Percentiles rank a stretch among this genome's conserved stretches.
phyloP scores from a whole-genome alignment of 805 yeast species.

The Brettanomyces sp. region DNA sequence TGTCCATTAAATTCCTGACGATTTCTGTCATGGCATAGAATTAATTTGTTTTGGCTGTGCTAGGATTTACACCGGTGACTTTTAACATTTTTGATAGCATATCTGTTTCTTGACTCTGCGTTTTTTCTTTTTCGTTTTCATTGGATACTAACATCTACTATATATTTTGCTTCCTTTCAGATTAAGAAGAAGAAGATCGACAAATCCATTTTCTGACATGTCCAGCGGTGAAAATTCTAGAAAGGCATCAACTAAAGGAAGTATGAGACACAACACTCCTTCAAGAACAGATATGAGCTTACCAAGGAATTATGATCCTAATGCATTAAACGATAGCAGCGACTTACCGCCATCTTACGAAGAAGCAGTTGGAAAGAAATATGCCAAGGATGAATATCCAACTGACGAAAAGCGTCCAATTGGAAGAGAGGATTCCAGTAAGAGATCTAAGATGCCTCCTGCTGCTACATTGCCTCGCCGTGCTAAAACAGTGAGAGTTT shows the following conservation, averaged over 20 bases:
- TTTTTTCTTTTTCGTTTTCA: background rate
- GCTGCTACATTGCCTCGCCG: conserved; percentile 7
- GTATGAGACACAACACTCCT: background rate
- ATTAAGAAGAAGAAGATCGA: conserved; percentile 1
- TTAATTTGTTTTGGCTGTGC: too few species aligned
- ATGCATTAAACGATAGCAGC: conserved; percentile 14
- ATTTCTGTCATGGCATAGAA: too few species aligned
- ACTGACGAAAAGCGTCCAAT: conserved; percentile 35
- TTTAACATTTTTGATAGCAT: background rate
- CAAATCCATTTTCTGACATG: conserved; percentile 2
- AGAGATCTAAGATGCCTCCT: conserved; percentile 10
- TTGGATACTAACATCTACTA: background rate
- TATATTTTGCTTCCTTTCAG: background rate
- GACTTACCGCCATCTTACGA: conserved; percentile 66
- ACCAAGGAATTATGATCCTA: background rate
- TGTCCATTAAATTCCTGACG: too few species aligned
- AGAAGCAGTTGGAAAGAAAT: conserved; percentile 50
- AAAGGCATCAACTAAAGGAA: background rate
- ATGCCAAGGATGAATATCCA: conserved; percentile 38
- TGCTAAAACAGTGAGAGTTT: conserved; percentile 5
- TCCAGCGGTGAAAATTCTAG: background rate
- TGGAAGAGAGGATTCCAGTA: conserved; percentile 15
- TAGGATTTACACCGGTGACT: too few species aligned
- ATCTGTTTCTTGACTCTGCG: background rate
- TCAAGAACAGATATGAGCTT: background rate